Conservation (phyloP, 192 early-diverging fungal genomes). For the Backusella mclennaniae region DNA sequence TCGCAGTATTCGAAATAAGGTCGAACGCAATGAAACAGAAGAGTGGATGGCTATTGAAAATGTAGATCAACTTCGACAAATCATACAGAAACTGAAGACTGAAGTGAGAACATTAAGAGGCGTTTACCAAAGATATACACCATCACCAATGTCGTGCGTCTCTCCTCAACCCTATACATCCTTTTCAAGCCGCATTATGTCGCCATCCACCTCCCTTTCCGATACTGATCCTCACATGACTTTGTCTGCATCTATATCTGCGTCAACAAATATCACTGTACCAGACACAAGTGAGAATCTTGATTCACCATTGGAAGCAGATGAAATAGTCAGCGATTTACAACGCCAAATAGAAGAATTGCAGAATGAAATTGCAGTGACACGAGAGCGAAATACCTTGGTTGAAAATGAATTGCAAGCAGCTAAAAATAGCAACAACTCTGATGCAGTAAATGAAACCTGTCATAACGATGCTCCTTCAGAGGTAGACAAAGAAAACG, state of each 20-base stretch:
- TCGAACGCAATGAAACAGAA: conserved; percentile 64
- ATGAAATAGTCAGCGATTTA: not conserved
- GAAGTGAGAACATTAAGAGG: conserved; percentile 52
- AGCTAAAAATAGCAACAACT: not conserved
- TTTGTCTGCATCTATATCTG: conserved; percentile 12
- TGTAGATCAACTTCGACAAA: conserved; percentile 58
- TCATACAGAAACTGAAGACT: conserved; percentile 60
- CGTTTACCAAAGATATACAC: not conserved
- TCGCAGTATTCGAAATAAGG: conserved; percentile 92
- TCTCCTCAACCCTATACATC: conserved; percentile 4
- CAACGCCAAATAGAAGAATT: conserved; percentile 29
- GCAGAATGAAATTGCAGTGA: conserved; percentile 18
- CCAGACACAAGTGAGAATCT: not conserved
- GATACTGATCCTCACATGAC: conserved; percentile 1
- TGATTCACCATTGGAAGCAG: not conserved
- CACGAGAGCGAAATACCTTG: conserved; percentile 14
- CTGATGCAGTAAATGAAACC: not conserved
- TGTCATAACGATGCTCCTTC: not conserved
- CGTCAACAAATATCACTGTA: not conserved
- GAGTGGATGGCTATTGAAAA: conserved; percentile 61
- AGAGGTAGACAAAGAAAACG: not conserved
- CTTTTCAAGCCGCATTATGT: conserved; percentile 1
- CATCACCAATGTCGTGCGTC: not conserved
- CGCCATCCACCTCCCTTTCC: conserved; percentile 12
- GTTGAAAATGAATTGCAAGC: conserved; percentile 10